A percentile compares a stretch with the other conserved stretches of the same genome.
Evolutionary conservation across 2,329 filamentous ascomycete species (phyloP).

Genomic region (Thelonectria rubi): DNA sequence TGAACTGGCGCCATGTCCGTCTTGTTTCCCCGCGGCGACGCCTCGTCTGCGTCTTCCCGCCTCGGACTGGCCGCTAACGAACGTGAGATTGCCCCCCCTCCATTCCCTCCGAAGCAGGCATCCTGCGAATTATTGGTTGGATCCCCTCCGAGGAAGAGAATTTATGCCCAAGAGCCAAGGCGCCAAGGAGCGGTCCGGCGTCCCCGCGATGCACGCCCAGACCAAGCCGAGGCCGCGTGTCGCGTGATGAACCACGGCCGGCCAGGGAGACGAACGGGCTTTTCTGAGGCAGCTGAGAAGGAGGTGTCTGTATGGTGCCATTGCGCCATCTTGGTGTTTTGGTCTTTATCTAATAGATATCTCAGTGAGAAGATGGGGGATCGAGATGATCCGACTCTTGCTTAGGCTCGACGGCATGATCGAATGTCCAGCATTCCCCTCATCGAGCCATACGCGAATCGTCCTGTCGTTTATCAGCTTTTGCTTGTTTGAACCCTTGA

Average conservation of each 20-base stretch:
- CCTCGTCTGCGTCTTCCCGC: neutral
- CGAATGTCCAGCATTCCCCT: no score
- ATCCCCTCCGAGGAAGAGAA: neutral
- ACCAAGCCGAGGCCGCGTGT: slow-evolving; percentile 5
- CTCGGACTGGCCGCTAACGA: neutral
- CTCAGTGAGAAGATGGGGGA: no score
- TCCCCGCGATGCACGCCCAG: slow-evolving; percentile 12
- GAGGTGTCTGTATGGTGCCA: neutral
- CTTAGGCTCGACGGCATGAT: no score
- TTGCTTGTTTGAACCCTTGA: no score
- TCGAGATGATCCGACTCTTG: no score
- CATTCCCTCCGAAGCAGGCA: neutral
- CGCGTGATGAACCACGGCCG: slow-evolving; percentile 5
- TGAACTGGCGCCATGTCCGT: neutral
- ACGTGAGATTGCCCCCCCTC: neutral
- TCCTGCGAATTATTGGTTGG: slow-evolving; percentile 4
- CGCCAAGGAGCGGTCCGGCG: slow-evolving; percentile 8
- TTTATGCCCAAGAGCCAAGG: neutral
- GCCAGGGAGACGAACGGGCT: neutral
- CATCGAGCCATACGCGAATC: no score
- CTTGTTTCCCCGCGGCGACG: slow-evolving; percentile 5
- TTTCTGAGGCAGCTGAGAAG: neutral
- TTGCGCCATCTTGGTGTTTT: neutral
- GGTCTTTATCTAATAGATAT: no score
- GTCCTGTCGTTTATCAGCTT: no score